Conservation (phyloP, 2,329 filamentous ascomycete species). For the Microcyclospora pomicola region DNA sequence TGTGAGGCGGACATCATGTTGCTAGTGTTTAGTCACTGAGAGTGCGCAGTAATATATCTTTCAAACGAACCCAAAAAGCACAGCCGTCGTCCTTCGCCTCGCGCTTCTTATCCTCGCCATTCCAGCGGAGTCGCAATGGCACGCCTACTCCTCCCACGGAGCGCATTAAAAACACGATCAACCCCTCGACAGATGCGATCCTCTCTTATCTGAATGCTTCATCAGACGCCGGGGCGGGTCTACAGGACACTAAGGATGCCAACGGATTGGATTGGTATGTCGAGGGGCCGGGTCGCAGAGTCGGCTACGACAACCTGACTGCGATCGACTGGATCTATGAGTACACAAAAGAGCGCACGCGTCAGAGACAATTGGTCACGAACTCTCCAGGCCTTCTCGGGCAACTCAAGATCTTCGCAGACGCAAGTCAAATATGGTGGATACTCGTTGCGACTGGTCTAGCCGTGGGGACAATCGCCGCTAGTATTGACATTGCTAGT, state of each 20-base stretch:
- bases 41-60: slow-evolving; percentile 38
- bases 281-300: slow-evolving; percentile 75
- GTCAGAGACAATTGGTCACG: slow-evolving; percentile 61
- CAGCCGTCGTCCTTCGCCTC: slow-evolving; percentile 25
- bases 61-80: slow-evolving; percentile 54
- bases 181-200: slow-evolving; percentile 25
- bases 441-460: slow-evolving; percentile 76
- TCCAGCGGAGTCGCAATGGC: slow-evolving; percentile 20
- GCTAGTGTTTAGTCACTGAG: slow-evolving; percentile 3
- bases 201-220: slow-evolving; percentile 29
- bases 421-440: slow-evolving; percentile 84
- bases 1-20: slow-evolving; percentile 1
- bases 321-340: slow-evolving; percentile 99
- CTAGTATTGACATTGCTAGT: slow-evolving; percentile 75
- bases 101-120: slow-evolving; percentile 31
- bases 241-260: slow-evolving; percentile 31
- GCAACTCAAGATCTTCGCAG: slow-evolving; percentile 57
- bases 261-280: slow-evolving; percentile 63
- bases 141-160: slow-evolving; percentile 17
- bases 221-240: slow-evolving; percentile 23
- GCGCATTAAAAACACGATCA: slow-evolving; percentile 10
- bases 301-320: slow-evolving; percentile 90
- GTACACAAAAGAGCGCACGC: slow-evolving; percentile 88
- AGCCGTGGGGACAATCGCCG: slow-evolving; percentile 70
- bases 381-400: slow-evolving; percentile 58